Base-by-base conservation (phyloP, 345 rosid species). In the Rubroshorea leprosula region DNA sequence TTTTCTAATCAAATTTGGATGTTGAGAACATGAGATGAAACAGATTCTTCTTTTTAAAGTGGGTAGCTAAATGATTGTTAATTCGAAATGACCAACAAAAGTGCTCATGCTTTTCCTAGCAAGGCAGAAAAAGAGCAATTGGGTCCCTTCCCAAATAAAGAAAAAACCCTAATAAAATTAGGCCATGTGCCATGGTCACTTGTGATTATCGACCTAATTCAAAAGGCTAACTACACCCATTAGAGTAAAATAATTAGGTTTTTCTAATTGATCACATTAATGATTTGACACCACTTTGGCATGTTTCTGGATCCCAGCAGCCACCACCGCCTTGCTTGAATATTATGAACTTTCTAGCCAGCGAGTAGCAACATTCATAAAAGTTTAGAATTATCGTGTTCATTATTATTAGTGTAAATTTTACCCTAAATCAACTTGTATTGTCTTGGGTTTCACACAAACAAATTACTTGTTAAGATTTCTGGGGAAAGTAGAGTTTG, bases 231-330 rank as follows among this genome's bases (percentile, higher is more conserved):
- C 10, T 9, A 5, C 21, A 43, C 50, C 58, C 58, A 67, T 62
- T 52, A 39, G 24, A 44, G 31, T 16, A 49, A 56, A 55, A n/a
- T n/a, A n/a, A 51, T 69, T 56, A 47, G 66, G 64, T 56, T 49
- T 23, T 31, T 27, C 65, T 20, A 31, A 29, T 15, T 45, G 43
- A 53, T 59, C 47, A 66, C 41, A 35, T 35, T 35, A 62, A 50
- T 45, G 69, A 69, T 51, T 50, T 65, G 78, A 69, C 71, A 53
- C 54, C 68, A 69, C 69, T 49, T 51, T 51, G 39, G 50, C 57
- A 51, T 39, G 65, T 6, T 23, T 46, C 49, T 56, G 20, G 23
- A n/a, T 38, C 4, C 47, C 47, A 44, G 17, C 14, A 44, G n/a
- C 17, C 47, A 44, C 18, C 47, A 44, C 47, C 47, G 14, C 9